Evolutionary conservation across 2,329 filamentous ascomycete genomes (phyloP).

Genomic region (Apiospora malaysiana): DNA sequence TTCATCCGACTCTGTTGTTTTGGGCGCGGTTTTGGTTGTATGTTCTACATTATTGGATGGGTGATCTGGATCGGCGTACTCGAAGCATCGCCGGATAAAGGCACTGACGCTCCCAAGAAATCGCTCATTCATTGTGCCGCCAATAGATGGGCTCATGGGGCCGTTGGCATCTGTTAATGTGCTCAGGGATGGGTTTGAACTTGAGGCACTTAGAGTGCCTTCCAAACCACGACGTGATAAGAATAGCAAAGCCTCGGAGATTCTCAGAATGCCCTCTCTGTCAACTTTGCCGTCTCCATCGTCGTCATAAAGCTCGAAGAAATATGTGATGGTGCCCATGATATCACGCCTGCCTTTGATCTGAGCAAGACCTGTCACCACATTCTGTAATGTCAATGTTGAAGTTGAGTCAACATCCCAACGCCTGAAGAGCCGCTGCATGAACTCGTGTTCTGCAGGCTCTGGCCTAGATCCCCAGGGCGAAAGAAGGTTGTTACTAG

Average conservation of each 20-base stretch:
- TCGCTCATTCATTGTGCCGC: constrained; percentile 77
- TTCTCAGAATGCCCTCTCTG: constrained; percentile 90
- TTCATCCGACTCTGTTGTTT: constrained; percentile 31
- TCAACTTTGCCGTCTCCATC: constrained; percentile 90
- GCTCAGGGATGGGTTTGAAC: constrained; percentile 61
- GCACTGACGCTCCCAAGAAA: constrained; percentile 93
- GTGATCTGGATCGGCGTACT: constrained; percentile 94
- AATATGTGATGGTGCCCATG: constrained; percentile 97
- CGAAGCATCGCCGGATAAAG: constrained; percentile 95
- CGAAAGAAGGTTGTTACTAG: constrained; percentile 47
- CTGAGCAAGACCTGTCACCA: constrained; percentile 86
- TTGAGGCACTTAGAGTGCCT: constrained; percentile 71
- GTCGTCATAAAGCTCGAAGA: constrained; percentile 97
- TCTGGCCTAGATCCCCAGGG: constrained; percentile 64
- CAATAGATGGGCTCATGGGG: constrained; percentile 48
- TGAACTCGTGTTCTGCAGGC: constrained; percentile 93
- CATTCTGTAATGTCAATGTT: constrained; percentile 86
- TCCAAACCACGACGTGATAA: constrained; percentile 87
- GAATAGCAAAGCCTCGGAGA: constrained; percentile 93
- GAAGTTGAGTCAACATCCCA: constrained; percentile 84
- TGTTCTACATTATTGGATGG: constrained; percentile 60
- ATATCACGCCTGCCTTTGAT: constrained; percentile 95
- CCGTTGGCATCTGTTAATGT: constrained; percentile 44
- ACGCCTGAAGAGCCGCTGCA: constrained; percentile 82
- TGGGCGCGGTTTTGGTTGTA: constrained; percentile 35